These are phyloP conservation scores for Populus alba DNA, from an alignment of 345 rosid species.

Conservation along the genomic window DNA sequence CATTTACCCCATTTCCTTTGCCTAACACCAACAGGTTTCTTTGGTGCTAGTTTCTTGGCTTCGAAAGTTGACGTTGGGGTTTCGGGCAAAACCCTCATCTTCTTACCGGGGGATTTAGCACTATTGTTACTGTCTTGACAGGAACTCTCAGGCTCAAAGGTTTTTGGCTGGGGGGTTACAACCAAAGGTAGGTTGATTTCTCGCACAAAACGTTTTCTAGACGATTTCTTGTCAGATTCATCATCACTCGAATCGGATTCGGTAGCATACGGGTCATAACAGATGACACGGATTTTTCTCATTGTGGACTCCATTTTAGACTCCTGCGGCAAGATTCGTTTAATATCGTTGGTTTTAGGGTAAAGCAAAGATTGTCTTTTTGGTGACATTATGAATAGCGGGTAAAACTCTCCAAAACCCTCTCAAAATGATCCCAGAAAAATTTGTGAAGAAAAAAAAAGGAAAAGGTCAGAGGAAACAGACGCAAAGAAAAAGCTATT, in stretches of 20 bases:
- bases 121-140: slow-evolving; percentile 62
- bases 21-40: slow-evolving; percentile 62
- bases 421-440: slow-evolving; percentile 22
- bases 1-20: slow-evolving; percentile 86
- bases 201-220: slow-evolving; percentile 48
- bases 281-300: slow-evolving; percentile 65
- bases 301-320: slow-evolving; percentile 23
- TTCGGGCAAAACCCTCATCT: slow-evolving; percentile 23
- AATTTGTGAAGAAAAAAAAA: background rate
- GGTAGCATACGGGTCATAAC: slow-evolving; percentile 84
- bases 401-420: slow-evolving; percentile 32
- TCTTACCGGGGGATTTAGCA: slow-evolving; percentile 32
- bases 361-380: slow-evolving; percentile 30
- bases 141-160: slow-evolving; percentile 47
- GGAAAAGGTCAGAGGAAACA: background rate
- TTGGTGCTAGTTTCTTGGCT: background rate
- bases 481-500: slow-evolving; percentile 3
- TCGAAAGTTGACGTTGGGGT: background rate
- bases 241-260: slow-evolving; percentile 84
- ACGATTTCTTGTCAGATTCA: slow-evolving; percentile 37
- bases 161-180: background rate
- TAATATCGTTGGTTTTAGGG: slow-evolving; percentile 17
- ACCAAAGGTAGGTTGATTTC: slow-evolving; percentile 52
- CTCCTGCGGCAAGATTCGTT: slow-evolving; percentile 19
- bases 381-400: slow-evolving; percentile 36